Evolutionary conservation across 2,329 filamentous ascomycete genomes (phyloP).

Genomic region (Xylaria arbuscula): DNA sequence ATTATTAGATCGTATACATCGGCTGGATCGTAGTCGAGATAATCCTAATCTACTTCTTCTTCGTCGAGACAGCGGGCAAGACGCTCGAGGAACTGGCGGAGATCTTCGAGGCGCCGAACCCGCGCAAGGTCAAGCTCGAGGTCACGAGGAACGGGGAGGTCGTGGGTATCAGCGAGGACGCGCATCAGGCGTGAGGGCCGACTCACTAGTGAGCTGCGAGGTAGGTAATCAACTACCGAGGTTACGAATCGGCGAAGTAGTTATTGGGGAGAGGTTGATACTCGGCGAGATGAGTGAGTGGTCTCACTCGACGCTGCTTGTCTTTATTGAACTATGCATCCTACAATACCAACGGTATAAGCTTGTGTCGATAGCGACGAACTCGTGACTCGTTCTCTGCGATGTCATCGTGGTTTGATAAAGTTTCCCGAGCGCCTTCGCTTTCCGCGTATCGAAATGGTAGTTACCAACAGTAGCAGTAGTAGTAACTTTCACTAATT

Average conservation of each 20-base stretch:
- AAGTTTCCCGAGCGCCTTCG: neutral
- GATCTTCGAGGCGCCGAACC: constrained; percentile 48
- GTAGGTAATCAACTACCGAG: too few relatives aligned
- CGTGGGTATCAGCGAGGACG: constrained; percentile 37
- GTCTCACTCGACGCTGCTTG: neutral
- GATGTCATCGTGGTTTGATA: neutral
- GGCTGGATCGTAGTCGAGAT: constrained; percentile 47
- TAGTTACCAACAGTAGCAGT: too few relatives aligned
- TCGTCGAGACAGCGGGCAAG: constrained; percentile 49
- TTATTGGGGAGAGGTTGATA: too few relatives aligned
- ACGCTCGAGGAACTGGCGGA: constrained; percentile 47
- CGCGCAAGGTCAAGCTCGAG: constrained; percentile 62
- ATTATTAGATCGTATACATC: constrained; percentile 45
- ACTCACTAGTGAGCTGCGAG: too few relatives aligned
- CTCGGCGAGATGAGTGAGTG: neutral
- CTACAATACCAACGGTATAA: neutral
- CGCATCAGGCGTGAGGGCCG: constrained; percentile 25
- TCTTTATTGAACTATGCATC: neutral
- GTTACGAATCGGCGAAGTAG: neutral
- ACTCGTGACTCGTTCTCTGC: neutral
- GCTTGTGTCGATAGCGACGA: neutral
- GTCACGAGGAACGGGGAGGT: constrained; percentile 50
- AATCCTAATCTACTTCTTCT: constrained; percentile 49
- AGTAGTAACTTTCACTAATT: too few relatives aligned
- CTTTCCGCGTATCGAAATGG: neutral